Percentiles rank a stretch among this genome's conserved stretches.
Conservation (phyloP, 116 monocot genomes). For the Trichopus zeylanicus region DNA sequence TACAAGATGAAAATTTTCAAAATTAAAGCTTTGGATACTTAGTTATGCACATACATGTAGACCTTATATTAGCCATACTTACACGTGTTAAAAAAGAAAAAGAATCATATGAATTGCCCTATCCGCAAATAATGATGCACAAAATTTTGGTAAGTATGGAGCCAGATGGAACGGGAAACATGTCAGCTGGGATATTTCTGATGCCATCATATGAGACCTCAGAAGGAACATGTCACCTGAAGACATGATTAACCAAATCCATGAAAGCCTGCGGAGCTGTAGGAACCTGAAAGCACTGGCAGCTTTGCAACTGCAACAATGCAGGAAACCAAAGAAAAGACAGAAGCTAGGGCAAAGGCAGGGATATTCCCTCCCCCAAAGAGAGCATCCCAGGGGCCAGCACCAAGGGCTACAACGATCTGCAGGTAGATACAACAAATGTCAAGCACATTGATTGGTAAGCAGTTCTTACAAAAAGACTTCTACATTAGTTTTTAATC, state of each 20-base stretch:
- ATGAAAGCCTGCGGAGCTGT: conserved; percentile 56
- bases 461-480: no score
- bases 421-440: no score
- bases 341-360: conserved; percentile 73
- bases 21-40: no score
- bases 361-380: conserved; percentile 96
- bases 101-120: neutral
- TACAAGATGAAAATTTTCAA: neutral
- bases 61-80: neutral
- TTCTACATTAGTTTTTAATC: no score
- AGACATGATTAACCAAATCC: conserved; percentile 58
- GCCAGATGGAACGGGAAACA: neutral
- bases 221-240: neutral
- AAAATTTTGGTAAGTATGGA: neutral
- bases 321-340: conserved; percentile 50
- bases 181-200: neutral
- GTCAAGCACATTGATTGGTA: no score
- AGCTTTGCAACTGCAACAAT: conserved; percentile 58
- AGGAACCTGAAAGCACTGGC: conserved; percentile 45
- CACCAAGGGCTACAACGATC: conserved; percentile 87
- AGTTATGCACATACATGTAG: neutral
- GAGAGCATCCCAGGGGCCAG: conserved; percentile 92
- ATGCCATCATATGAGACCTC: neutral
- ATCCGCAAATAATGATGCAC: neutral
- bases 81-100: neutral